phyloP scores from a whole-genome alignment of 2,329 filamentous ascomycete species.

The Epichloe bromicola region DNA sequence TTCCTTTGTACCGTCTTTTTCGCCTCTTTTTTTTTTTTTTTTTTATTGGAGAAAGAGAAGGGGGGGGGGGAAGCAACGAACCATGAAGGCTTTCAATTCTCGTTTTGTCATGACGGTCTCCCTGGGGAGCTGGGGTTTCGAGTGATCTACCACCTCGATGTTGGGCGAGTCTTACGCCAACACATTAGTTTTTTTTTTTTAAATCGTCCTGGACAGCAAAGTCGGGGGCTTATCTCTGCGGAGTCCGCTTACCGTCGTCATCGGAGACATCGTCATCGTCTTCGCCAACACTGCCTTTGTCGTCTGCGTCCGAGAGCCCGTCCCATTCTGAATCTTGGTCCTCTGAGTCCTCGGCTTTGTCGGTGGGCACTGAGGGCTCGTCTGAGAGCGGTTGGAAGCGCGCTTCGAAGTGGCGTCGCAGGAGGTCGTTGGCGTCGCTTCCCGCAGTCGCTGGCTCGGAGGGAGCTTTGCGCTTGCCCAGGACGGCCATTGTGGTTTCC shows the following conservation, averaged over 20 bases:
- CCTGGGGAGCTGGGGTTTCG: slow-evolving; percentile 24
- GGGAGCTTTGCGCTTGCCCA: slow-evolving; percentile 36
- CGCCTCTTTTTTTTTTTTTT: not conserved
- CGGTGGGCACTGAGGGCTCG: slow-evolving; percentile 2
- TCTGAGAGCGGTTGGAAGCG: slow-evolving; percentile 63
- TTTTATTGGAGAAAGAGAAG: not conserved
- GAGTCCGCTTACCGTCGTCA: slow-evolving; percentile 9
- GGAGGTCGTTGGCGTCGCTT: slow-evolving; percentile 56
- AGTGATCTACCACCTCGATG: slow-evolving; percentile 52
- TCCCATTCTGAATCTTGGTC: slow-evolving; percentile 4
- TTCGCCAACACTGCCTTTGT: slow-evolving; percentile 13
- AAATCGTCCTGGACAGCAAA: too few species aligned
- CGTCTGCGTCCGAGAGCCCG: slow-evolving; percentile 15
- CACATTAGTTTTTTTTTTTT: too few species aligned
- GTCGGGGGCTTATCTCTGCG: not conserved
- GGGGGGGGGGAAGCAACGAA: slow-evolving; percentile 12
- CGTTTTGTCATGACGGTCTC: slow-evolving; percentile 43
- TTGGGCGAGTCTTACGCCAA: slow-evolving; percentile 1
- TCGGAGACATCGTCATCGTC: slow-evolving; percentile 29
- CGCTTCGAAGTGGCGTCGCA: slow-evolving; percentile 76
- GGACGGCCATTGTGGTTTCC: slow-evolving; percentile 25
- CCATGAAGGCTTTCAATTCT: slow-evolving; percentile 72
- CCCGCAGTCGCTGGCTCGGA: slow-evolving; percentile 19
- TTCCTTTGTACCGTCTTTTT: not conserved
- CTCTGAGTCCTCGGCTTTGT: slow-evolving; percentile 10